Evolutionary conservation across 1,139 yeast species (phyloP), one percentile per base, ranked within the genome.

Genomic region (Arxiozyma heterogenica): DNA sequence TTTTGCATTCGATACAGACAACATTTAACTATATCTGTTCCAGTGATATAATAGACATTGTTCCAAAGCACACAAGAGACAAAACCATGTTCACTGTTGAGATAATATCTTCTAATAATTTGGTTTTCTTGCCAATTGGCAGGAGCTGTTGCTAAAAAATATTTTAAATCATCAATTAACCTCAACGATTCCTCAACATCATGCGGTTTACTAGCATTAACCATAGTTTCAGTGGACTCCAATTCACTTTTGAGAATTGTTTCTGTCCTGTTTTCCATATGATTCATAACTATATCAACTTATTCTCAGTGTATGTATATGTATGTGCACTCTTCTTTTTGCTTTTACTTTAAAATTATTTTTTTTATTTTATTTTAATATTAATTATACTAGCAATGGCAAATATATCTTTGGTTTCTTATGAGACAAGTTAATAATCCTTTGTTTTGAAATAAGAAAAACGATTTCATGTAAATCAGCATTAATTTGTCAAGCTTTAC

Each of bases 21-120:
- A 68, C 96, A 87, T 56, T 96, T 81, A 46, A 93, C 96, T 55
- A 93, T 91, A 73, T 93, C 98, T 0, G 98, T 93, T 7, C 98
- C 98, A 0, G 98, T 91, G 52, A 93, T 80, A 70, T 87, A 90
- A 67, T 86, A 93, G 21, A 91, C 75, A 66, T 88, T 87, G 63
- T 89, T 87, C 98, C 98, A 93, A 63, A 78, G 86, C 1, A 93
- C 91, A 71, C 98, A 93, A 54, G 93, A 83, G 11, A 93, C 94
- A 62, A 85, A 86, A 0, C 94, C 94, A 69, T 91, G 97, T 59
- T 88, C 95, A 58, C 84, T 86, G 60, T 90, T 91, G 52, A 93
- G 73, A 65, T 85, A 86, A 69, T 88, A 91, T 54, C 96, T 76
- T 65, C 96, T 76, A 54, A 91, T 87, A 50, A 88, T 86, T 68